phyloP scores from a whole-genome alignment of 2,329 filamentous ascomycete species.

The Blastomyces silverae region DNA sequence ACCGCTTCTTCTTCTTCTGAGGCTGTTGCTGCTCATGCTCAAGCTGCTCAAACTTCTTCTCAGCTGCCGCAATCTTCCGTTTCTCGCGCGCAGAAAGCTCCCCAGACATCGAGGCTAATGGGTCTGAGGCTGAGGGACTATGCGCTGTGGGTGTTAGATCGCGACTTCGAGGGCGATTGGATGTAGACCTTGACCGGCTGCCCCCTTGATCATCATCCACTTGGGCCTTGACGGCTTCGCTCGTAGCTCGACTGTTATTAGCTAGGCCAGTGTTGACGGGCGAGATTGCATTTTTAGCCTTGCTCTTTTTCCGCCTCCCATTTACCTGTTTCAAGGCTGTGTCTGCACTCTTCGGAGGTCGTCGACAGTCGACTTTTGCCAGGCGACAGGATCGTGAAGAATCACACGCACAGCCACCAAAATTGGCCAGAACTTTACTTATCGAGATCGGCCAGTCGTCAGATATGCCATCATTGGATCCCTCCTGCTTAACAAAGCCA shows the following conservation, averaged over 20 bases:
- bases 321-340: slow-evolving; percentile 37
- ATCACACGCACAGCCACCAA: slow-evolving; percentile 46
- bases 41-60: slow-evolving; percentile 56
- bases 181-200: slow-evolving; percentile 52
- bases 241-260: slow-evolving; percentile 53
- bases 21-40: slow-evolving; percentile 51
- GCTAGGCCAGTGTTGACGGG: slow-evolving; percentile 49
- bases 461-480: slow-evolving; percentile 33
- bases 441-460: slow-evolving; percentile 41
- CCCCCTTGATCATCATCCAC: slow-evolving; percentile 51
- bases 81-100: slow-evolving; percentile 57
- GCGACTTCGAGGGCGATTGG: slow-evolving; percentile 52
- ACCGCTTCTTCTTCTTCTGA: slow-evolving; percentile 52
- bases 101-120: slow-evolving; percentile 35
- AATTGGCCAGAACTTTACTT: slow-evolving; percentile 45
- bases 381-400: slow-evolving; percentile 36
- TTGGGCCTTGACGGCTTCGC: slow-evolving; percentile 47
- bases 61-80: slow-evolving; percentile 56
- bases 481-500: slow-evolving; percentile 38
- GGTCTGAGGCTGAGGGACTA: slow-evolving; percentile 43
- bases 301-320: slow-evolving; percentile 45
- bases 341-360: slow-evolving; percentile 32
- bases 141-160: slow-evolving; percentile 55
- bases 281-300: slow-evolving; percentile 44
- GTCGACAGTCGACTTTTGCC: slow-evolving; percentile 40